Base-by-base conservation (phyloP, 495 filamentous ascomycete genomes). In the Clavariopsis aquatica region DNA sequence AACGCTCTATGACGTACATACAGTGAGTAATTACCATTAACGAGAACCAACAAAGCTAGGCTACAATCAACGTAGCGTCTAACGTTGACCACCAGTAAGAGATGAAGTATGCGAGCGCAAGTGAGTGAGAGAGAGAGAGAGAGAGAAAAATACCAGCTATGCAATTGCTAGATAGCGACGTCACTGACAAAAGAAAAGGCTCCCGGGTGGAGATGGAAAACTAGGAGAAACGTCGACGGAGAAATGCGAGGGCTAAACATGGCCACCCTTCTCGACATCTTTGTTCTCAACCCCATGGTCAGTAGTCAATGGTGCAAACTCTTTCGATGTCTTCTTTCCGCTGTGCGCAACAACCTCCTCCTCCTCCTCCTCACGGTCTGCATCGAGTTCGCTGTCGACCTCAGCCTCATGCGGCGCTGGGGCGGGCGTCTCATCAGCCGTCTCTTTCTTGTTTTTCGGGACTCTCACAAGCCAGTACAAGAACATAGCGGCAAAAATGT, bases 381-480 rank as follows among this genome's bases (percentile, higher is more conserved):
- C 28, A 1, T 57, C 46, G 38, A 27, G n/a, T 29, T 27, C 62
- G 15, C 52, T 51, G 12, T 62, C 58, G 27, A 51, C 49, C 41
- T 19, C 15, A 0, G 43, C 55, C 20, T 36, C 62, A 20, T n/a
- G 26, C 1, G 43, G 51, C 1, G n/a, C 31, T 15, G 49, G 29
- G 38, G 60, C 57, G 9, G 17, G 52, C 0, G 22, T 54, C 58
- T 68, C 45, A 26, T 72, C 73, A 29, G 26, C 46, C 59, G 68
- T 69, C 60, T 66, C 62, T 46, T 65, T 62, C 61, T 64, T 68
- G 24, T 62, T 69, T 70, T 76, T 78, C 22, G 77, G 77, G 57
- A 79, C 72, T 1, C 77, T 23, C 20, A 71, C 62, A 34, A 74
- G 60, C 76, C 76, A 79, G 65, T 79, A 79, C 4, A 79, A 52